Base-by-base conservation (phyloP, 371 early-diverging fungal species). In the Polyrhizophydium stewartii region DNA sequence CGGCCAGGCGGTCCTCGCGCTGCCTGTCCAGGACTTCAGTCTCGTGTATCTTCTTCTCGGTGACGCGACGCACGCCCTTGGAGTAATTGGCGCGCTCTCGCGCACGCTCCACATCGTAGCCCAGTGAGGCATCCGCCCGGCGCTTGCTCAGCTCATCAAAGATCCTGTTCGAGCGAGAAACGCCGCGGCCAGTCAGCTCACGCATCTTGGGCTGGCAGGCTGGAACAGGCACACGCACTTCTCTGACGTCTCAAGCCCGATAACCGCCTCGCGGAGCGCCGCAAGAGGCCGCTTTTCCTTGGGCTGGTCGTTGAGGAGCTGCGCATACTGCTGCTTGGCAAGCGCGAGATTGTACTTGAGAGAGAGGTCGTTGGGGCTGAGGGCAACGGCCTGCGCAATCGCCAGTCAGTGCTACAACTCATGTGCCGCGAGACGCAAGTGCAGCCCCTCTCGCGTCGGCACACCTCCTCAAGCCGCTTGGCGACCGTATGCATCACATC, bases 311-410 rank as follows among this genome's bases (percentile, higher is more conserved):
- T 88, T 81, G 32, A 92, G 78, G 21, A 92, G 73, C 60, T 89
- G 90, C 3, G 91, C 92, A 51, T 86, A 88, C 9, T 88, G 84
- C 66, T 94, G 95, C 69, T 91, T 88, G 28, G 90, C 85, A 13
- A 96, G 71, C 0, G 93, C 93, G 59, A 91, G 69, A 64, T 96
- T 85, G 62, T 85, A 92, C 7, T 81, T 68, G 0, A 88, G 72
- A 0, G 88, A 71, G 58, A 83, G 77, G 68, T 92, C 89, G 21
- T 74, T 75, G 0, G 89, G 90, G 25, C 65, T 66, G 6, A 63
- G 7, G 22, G 43, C 28, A 12, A 66, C 45, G 6, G 79, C 73
- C 72, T 73, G 49, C 27, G 35, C n/a, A n/a, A n/a, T n/a, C n/a
- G n/a, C n/a, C n/a, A n/a, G n/a, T n/a, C n/a, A n/a, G 12, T 3